Conservation (phyloP, 164 flowering plant species). For the Echeveria elegans region DNA sequence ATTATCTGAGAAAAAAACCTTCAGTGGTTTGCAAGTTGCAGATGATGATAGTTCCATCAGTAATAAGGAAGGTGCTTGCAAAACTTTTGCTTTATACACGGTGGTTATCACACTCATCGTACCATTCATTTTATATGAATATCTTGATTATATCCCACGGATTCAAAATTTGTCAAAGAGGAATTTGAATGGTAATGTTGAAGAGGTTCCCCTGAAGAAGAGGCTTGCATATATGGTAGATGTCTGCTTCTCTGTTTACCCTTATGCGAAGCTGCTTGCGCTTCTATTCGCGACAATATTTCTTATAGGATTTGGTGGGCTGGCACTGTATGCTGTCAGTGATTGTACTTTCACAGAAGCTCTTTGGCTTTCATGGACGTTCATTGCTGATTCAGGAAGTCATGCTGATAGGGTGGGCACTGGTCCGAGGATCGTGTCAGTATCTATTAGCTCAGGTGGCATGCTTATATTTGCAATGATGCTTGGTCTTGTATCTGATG, state of each 20-base stretch:
- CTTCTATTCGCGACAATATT: conserved; percentile 85
- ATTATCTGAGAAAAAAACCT: conserved; percentile 24
- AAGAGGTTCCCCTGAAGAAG: conserved; percentile 86
- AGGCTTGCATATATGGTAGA: conserved; percentile 82
- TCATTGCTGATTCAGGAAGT: conserved; percentile 89
- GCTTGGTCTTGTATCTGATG: conserved; percentile 97
- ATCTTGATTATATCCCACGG: conserved; percentile 52
- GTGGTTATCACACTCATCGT: conserved; percentile 43
- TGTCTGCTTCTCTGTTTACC: conserved; percentile 83
- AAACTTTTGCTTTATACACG: conserved; percentile 55
- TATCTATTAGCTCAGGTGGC: conserved; percentile 82
- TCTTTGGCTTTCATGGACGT: conserved; percentile 93
- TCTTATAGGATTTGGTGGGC: conserved; percentile 83
- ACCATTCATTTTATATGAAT: conserved; percentile 63
- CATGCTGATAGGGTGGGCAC: conserved; percentile 81
- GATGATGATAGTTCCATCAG: conserved; percentile 26
- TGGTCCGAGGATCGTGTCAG: conserved; percentile 81
- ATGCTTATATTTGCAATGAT: conserved; percentile 98
- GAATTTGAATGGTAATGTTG: conserved; percentile 29
- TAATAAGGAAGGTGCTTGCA: conserved; percentile 29
- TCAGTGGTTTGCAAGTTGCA: conserved; percentile 16
- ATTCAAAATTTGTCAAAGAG: conserved; percentile 32
- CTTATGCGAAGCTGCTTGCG: conserved; percentile 86
- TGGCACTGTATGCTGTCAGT: conserved; percentile 81
- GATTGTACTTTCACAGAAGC: conserved; percentile 69